Conservation (phyloP, 2,329 filamentous ascomycete species). For the Fusarium irregulare region DNA sequence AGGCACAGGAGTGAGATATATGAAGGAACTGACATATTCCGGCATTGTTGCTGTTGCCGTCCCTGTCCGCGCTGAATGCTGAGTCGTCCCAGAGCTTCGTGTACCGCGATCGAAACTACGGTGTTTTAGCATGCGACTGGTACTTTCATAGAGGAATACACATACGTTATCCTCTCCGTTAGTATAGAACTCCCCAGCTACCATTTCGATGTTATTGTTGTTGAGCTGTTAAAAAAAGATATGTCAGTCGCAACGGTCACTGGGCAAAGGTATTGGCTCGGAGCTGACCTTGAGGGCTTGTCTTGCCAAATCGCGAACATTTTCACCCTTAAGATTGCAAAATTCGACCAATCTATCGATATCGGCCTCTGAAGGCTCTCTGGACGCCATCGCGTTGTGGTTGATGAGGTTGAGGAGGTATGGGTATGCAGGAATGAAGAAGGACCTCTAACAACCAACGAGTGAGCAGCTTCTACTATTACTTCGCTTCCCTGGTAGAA, state of each 20-base stretch:
- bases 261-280: neutral
- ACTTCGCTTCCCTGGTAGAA: conserved; percentile 1
- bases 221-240: conserved; percentile 49
- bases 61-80: conserved; percentile 63
- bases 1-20: neutral
- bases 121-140: conserved; percentile 26
- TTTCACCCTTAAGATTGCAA: conserved; percentile 49
- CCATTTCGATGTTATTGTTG: conserved; percentile 59
- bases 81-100: conserved; percentile 64
- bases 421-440: conserved; percentile 26
- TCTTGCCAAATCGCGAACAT: conserved; percentile 55
- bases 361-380: conserved; percentile 53
- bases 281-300: conserved; percentile 56
- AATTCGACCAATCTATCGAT: conserved; percentile 58
- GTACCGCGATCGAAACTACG: conserved; percentile 61
- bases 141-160: neutral
- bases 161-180: conserved; percentile 57
- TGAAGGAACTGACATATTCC: conserved; percentile 56
- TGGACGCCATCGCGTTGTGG: conserved; percentile 47
- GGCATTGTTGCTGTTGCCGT: conserved; percentile 58
- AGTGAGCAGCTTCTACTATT: conserved; percentile 24
- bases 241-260: conserved; percentile 20
- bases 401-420: neutral
- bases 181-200: conserved; percentile 62
- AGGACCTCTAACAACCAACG: conserved; percentile 19